phyloP scores from a whole-genome alignment of 768 basidiomycete species.

The Coprinellus micaceus region DNA sequence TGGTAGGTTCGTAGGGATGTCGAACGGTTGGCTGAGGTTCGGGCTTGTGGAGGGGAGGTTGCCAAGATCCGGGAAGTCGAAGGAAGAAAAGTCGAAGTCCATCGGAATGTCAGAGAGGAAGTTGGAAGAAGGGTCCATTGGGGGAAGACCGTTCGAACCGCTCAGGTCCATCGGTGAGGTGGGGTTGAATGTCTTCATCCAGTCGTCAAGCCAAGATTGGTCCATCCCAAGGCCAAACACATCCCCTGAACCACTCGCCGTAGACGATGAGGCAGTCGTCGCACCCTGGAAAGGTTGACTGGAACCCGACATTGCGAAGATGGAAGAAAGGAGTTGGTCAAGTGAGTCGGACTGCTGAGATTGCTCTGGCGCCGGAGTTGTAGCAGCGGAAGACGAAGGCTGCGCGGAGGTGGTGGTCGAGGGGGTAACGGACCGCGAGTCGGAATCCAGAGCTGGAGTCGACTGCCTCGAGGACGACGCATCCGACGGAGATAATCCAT shows the following conservation, averaged over 20 bases:
- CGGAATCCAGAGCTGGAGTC: neutral
- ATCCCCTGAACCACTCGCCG: neutral
- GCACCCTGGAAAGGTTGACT: neutral
- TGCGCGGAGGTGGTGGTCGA: neutral
- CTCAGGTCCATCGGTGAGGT: neutral
- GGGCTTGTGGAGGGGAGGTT: neutral
- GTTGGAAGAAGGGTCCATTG: neutral
- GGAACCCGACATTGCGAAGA: neutral
- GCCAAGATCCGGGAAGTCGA: neutral
- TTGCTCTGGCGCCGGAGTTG: conserved; percentile 3
- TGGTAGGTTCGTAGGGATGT: neutral
- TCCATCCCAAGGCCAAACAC: neutral
- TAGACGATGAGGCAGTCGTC: neutral
- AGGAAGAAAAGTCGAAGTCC: conserved; percentile 15
- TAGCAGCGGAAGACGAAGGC: neutral
- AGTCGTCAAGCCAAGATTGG: conserved; percentile 4
- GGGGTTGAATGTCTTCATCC: conserved; percentile 4
- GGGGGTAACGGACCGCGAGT: neutral
- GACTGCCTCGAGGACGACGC: conserved; percentile 1
- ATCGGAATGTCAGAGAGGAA: too few species aligned
- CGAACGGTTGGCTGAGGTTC: conserved; percentile 4
- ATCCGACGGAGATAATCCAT: conserved; percentile 19
- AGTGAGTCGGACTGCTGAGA: neutral
- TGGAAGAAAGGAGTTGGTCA: neutral
- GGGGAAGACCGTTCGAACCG: neutral